phyloP scores from a whole-genome alignment of 2,329 filamentous ascomycete species.

The Raffaelea albimanens region DNA sequence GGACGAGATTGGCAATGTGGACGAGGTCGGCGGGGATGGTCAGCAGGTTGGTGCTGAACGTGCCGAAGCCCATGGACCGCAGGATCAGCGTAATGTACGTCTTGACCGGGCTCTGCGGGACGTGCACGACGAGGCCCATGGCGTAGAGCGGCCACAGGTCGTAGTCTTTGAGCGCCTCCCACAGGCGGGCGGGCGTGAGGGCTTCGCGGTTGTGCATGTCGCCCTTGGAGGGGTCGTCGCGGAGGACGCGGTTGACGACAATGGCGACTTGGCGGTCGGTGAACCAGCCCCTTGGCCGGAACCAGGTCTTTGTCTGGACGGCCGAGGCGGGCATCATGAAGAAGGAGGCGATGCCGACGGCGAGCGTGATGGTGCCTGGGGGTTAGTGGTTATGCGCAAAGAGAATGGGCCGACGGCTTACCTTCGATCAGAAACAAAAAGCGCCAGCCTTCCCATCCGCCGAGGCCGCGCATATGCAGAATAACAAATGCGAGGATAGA shows the following conservation, averaged over 20 bases:
- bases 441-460: constrained; percentile 24
- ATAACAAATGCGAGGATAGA: constrained; percentile 24
- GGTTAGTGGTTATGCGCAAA: too few species aligned
- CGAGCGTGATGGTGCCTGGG: constrained; percentile 19
- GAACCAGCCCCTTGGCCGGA: constrained; percentile 48
- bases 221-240: constrained; percentile 51
- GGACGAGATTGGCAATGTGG: constrained; percentile 41
- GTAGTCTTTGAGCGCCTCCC: constrained; percentile 34
- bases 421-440: constrained; percentile 47
- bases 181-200: constrained; percentile 38
- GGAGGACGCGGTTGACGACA: constrained; percentile 46
- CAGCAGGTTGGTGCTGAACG: constrained; percentile 53
- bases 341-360: constrained; percentile 42
- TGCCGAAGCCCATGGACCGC: constrained; percentile 45
- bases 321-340: constrained; percentile 43
- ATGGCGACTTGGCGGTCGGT: constrained; percentile 45
- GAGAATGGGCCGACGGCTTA: background rate
- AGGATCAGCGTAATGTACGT: constrained; percentile 51
- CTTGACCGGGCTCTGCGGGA: constrained; percentile 37
- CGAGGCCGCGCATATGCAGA: constrained; percentile 22
- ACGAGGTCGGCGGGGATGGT: constrained; percentile 36
- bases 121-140: constrained; percentile 42
- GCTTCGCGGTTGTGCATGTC: constrained; percentile 52
- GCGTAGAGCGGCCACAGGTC: constrained; percentile 34
- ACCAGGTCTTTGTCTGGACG: constrained; percentile 44